phyloP scores from a whole-genome alignment of 306 rosid species.

The Vigna reflexopilosa region DNA sequence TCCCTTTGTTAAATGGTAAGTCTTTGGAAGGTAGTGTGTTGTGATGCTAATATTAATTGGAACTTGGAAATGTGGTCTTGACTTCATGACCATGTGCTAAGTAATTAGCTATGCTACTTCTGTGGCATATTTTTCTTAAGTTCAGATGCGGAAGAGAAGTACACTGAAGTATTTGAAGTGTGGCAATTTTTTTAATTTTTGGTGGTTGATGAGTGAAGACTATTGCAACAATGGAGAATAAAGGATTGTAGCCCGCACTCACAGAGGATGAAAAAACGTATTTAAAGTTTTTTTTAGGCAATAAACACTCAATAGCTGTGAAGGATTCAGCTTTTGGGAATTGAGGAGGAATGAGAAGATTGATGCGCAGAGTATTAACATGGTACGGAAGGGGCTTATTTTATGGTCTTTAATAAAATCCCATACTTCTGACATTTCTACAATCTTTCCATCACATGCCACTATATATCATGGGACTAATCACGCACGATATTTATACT shows the following conservation, averaged over 20 bases:
- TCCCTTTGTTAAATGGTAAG: too few species aligned
- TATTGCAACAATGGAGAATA: background rate
- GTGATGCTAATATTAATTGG: too few species aligned
- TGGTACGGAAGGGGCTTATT: slow-evolving; percentile 66
- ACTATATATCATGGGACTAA: slow-evolving; percentile 59
- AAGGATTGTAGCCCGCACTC: too few species aligned
- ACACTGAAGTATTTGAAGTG: too few species aligned
- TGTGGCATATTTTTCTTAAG: too few species aligned
- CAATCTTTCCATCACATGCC: slow-evolving; percentile 50
- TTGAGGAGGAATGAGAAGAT: slow-evolving; percentile 29
- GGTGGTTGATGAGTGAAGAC: slow-evolving; percentile 11
- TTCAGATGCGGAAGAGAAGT: too few species aligned
- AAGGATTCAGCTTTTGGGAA: slow-evolving; percentile 48
- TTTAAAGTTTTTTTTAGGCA: slow-evolving; percentile 7
- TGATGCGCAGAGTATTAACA: slow-evolving; percentile 48
- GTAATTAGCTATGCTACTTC: too few species aligned
- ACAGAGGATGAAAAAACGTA: background rate
- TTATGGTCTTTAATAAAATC: slow-evolving; percentile 63
- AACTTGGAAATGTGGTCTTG: too few species aligned
- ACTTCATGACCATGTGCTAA: too few species aligned
- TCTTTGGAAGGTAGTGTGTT: too few species aligned
- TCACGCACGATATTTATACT: slow-evolving; percentile 61
- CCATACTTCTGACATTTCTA: slow-evolving; percentile 56
- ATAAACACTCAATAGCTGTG: slow-evolving; percentile 24
- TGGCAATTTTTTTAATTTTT: too few species aligned